Percentiles rank a stretch among this genome's conserved stretches.
phyloP scores from a whole-genome alignment of 1,139 yeast species.

The Pichiaceae sp. region DNA sequence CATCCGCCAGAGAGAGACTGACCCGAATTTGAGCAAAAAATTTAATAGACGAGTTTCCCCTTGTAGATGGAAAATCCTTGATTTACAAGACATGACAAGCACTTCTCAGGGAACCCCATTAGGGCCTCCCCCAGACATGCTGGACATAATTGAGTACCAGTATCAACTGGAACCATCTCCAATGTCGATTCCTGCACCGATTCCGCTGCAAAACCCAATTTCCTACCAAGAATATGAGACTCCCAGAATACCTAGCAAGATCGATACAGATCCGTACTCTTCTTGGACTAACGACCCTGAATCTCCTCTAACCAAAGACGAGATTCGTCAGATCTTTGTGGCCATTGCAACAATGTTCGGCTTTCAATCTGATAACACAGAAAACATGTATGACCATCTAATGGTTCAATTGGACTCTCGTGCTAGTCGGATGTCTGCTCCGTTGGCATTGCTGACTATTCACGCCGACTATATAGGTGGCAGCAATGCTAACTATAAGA shows the following conservation, averaged over 20 bases:
- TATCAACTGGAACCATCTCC: too few relatives aligned
- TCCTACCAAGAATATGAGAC: too few relatives aligned
- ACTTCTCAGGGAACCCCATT: too few relatives aligned
- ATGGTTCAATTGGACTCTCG: conserved; percentile 92
- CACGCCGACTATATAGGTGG: conserved; percentile 99
- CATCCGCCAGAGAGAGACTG: background rate
- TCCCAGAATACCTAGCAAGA: conserved; percentile 1
- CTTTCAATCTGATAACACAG: conserved; percentile 95
- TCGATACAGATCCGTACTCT: conserved; percentile 72
- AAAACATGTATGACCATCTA: conserved; percentile 94
- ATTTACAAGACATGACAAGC: too few relatives aligned
- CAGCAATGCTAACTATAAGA: conserved; percentile 80
- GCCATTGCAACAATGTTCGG: conserved; percentile 90
- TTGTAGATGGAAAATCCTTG: too few relatives aligned
- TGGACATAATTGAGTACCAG: too few relatives aligned
- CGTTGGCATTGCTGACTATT: conserved; percentile 82
- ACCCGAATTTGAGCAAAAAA: too few relatives aligned
- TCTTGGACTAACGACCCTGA: conserved; percentile 94
- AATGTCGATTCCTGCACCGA: too few relatives aligned
- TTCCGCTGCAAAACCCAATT: too few relatives aligned
- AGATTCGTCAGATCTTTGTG: conserved; percentile 84
- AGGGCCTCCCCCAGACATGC: too few relatives aligned
- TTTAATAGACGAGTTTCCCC: too few relatives aligned
- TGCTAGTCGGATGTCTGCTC: conserved; percentile 94
- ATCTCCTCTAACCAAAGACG: conserved; percentile 77